These are phyloP conservation scores for Neurospora tetrasperma DNA, from an alignment of 495 filamentous ascomycete species.

Conservation along the genomic window DNA sequence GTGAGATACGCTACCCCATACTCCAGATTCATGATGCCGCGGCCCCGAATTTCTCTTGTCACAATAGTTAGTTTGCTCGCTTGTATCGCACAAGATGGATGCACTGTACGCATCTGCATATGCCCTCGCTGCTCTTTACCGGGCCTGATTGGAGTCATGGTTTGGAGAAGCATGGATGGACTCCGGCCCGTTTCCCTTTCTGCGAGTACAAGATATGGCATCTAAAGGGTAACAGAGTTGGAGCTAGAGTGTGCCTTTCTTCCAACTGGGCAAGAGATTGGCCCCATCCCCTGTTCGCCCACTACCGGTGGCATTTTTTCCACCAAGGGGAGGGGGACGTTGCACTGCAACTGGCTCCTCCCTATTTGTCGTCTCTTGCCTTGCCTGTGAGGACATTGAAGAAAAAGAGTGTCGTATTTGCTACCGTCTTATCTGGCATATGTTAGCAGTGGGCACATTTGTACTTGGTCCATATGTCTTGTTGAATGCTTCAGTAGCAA, in stretches of 20 bases:
- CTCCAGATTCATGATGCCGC: neutral
- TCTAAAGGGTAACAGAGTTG: neutral
- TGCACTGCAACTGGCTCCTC: neutral
- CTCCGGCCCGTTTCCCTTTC: slow-evolving; percentile 7
- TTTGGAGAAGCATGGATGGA: neutral
- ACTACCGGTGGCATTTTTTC: slow-evolving; percentile 9
- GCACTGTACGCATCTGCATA: neutral
- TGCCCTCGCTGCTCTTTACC: neutral
- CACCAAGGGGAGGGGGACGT: slow-evolving; percentile 9
- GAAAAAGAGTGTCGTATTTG: neutral
- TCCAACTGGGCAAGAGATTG: slow-evolving; percentile 1
- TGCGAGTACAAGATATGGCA: neutral
- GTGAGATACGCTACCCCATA: neutral
- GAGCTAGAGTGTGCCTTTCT: neutral
- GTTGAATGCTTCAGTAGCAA: neutral
- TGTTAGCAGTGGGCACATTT: neutral
- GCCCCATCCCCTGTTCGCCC: neutral
- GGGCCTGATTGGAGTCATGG: slow-evolving; percentile 3
- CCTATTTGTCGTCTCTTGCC: neutral
- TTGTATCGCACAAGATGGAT: neutral
- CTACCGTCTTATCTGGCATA: neutral
- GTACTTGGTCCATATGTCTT: neutral
- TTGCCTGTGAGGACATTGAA: neutral
- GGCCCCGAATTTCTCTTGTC: neutral
- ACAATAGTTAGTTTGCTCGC: neutral